Evolutionary conservation across 2,329 filamentous ascomycete species (phyloP), one percentile per base, ranked within the genome.

Genomic region (Cercospora zeina): DNA sequence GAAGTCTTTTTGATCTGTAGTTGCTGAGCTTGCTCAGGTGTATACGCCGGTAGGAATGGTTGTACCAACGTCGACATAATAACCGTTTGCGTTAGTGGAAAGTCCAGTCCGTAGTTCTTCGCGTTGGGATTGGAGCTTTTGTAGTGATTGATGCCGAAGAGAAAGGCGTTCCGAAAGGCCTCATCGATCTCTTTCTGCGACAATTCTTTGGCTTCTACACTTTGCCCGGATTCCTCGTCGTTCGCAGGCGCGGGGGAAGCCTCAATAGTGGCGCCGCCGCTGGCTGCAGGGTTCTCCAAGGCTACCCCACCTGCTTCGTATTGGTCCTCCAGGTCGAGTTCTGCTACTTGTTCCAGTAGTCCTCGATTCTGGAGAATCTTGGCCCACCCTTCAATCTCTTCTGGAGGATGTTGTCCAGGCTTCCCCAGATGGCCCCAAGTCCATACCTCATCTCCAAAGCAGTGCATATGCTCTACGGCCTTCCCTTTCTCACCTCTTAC

Each of bases 381-480:
- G 16, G 75, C 72, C 78, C 79, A 88, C 0, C 81, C 84, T 16
- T 82, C 76, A 14, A 87, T 70, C 11, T 79, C 75, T 30, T 81
- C 80, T 0, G 86, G 86, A 11, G 82, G 77, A 14, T 79, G 74
- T 39, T 76, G 75, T 9, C 85, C 86, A 16, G 82, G 78, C 62
- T 79, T 81, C 4, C 81, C 83, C 30, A 77, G 78, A 33, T 80
- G 77, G 68, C 81, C 86, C 83, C 85, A 88, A 4, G 78, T 78
- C 85, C 86, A 89, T n/a, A 88, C 71, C 75, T 89, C 87, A 75
- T 89, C 87, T 1, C 87, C 86, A 63, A 82, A 80, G 87, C 87
- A 89, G 70, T 89, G 87, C 54, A 89, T 76, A 3, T 83, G 86
- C 65, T 84, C 80, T 9, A 89, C 85, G 1, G 87, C 87, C 75